Evolutionary conservation across 1,284 basidiomycete species (phyloP), one percentile per base, ranked within the genome.

Genomic region (Puccinia horiana): DNA sequence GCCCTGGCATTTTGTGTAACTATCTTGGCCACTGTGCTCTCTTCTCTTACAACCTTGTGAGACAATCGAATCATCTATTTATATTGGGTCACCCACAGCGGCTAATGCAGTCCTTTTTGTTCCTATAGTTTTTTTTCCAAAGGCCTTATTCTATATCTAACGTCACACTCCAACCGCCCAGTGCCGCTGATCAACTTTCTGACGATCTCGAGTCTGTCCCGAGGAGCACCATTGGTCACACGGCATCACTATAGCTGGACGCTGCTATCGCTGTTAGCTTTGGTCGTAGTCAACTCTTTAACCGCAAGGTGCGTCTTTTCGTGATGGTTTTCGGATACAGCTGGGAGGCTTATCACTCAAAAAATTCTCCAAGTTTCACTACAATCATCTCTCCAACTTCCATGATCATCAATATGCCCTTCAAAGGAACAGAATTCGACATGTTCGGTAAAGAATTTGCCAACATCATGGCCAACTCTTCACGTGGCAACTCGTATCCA

Each of bases 11-110:
- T 63, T 37, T 47, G 42, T 37, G 56, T 63, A 32, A 77, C 75
- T 14, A 58, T 58, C 23, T 16, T 77, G 49, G 75, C 56, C 16
- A 77, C 75, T 42, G 20, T 77, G 42, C 29, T 61, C 32, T 77
- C 75, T 18, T 54, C 58, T 42, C 35, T 77, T 23, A 42, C 56
- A 23, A 77, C 75, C 6, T 77, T 77, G 75, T 77, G 40, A 77
- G 69, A 29, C 2, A 29, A 26, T 70, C 18, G n/a, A n/a, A n/a
- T n/a, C n/a, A n/a, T n/a, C n/a, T n/a, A n/a, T n/a, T n/a, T n/a
- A n/a, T 26, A 14, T 61, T 35, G 9, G 29, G 32, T 61, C 29
- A 58, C 4, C 20, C n/a, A 14, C 14, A 58, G n/a, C n/a, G 54
- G 54, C 54, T 29, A 58, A 58, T 6, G n/a, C 49, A 54, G 23